Base-by-base conservation (phyloP, 164 flowering plant genomes). In the Vitis cinerea region DNA sequence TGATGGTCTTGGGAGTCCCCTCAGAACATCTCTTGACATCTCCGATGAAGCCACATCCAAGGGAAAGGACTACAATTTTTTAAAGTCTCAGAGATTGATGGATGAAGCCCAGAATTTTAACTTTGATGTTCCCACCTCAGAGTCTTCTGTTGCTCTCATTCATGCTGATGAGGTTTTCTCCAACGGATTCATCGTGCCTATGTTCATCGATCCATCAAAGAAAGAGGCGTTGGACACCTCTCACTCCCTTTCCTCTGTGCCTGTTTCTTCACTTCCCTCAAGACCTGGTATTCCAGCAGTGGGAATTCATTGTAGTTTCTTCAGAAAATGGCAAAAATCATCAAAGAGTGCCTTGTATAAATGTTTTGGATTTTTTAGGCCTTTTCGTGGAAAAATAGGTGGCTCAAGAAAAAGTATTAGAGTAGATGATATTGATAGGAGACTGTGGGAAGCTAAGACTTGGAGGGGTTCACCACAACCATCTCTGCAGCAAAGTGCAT, bases 121-220 rank as follows among this genome's bases (percentile, higher is more conserved):
- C 31, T 80, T 85, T 31, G 70, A 79, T 15, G 54, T 76, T 19
- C 74, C 84, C 0, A 17, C 48, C 12, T 61, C 72, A 19, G 74
- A 68, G 44, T 59, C 73, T 16, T 12, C 77, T 49, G 49, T 30
- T 11, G 16, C 78, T 19, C 54, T 82, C 48, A 77, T 77, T 68
- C 80, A 83, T 72, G 90, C 90, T 52, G 90, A 87, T 55, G 82
- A 85, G 63, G 72, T 87, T 37, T 83, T 87, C 77, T 74, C 78
- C 30, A 67, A 85, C 30, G 90, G 90, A 61, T 53, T 74, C 69
- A 77, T 86, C 55, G 64, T 67, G 57, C 90, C 87, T 16, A 50
- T 67, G 9, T 77, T 63, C 56, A 49, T 64, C 10, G 73, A 71
- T 37, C 69, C 67, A 23, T 67, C 83, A 19, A 67, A 51, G 57